Conservation (phyloP, 1,284 basidiomycete species). For the Trametes versicolor region DNA sequence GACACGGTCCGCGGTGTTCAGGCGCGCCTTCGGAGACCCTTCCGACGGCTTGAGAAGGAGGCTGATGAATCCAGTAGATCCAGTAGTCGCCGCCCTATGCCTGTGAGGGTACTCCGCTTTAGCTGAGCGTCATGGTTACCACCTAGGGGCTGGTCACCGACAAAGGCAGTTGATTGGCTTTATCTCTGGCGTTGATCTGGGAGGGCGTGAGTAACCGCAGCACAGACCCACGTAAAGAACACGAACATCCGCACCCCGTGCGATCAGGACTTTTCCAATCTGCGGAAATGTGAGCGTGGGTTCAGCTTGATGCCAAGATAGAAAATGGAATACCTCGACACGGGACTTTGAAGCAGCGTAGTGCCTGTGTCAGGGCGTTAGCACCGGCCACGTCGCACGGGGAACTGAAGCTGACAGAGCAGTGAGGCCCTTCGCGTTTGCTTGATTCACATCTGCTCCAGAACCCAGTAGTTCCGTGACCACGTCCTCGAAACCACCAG, state of each 20-base stretch:
- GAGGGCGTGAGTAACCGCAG: conserved; percentile 32
- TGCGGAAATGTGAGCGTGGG: conserved; percentile 47
- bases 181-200: conserved; percentile 92
- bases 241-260: conserved; percentile 87
- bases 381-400: conserved; percentile 15
- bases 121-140: conserved; percentile 27
- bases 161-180: conserved; percentile 91
- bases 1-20: conserved; percentile 88
- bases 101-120: conserved; percentile 50
- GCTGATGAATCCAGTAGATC: conserved; percentile 86
- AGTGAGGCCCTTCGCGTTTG: conserved; percentile 89
- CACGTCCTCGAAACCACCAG: conserved; percentile 82
- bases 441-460: conserved; percentile 84
- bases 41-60: conserved; percentile 82
- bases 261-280: conserved; percentile 89
- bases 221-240: conserved; percentile 10
- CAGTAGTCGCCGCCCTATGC: conserved; percentile 95
- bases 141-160: conserved; percentile 51
- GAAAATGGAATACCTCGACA: conserved; percentile 69
- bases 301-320: conserved; percentile 13
- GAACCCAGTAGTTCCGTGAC: conserved; percentile 86
- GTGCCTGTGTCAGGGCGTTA: conserved; percentile 63
- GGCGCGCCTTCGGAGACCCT: conserved; percentile 79
- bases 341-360: conserved; percentile 95
- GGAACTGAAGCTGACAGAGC: conserved; percentile 70